These are phyloP conservation scores for Daldinia eschscholtzii DNA, from an alignment of 2,329 filamentous ascomycete genomes.

Conservation along the genomic window DNA sequence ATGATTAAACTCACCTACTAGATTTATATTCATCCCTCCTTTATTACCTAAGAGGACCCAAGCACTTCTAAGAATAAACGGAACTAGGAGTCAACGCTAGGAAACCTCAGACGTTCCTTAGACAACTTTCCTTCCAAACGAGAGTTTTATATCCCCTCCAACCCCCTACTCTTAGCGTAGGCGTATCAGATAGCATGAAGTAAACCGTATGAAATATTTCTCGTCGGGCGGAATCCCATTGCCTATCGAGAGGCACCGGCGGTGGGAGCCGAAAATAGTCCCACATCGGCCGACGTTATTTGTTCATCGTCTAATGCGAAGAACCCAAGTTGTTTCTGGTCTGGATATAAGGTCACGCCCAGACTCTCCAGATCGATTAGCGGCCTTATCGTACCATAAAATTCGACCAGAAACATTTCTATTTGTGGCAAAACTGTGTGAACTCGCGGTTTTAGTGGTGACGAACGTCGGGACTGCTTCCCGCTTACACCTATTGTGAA, in stretches of 20 bases:
- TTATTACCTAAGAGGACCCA: neutral
- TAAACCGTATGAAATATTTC: neutral
- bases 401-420: neutral
- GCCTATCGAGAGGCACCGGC: neutral
- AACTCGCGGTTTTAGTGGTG: neutral
- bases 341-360: neutral
- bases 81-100: neutral
- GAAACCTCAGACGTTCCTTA: neutral
- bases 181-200: neutral
- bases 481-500: neutral
- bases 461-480: neutral
- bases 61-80: neutral
- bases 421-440: neutral
- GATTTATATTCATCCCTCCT: no score
- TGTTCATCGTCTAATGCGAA: neutral
- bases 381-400: neutral
- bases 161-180: no score
- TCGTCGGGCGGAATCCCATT: neutral
- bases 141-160: neutral
- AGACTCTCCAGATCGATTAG: neutral
- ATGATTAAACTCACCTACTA: no score
- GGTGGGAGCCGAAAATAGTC: slow-evolving; percentile 4
- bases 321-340: neutral
- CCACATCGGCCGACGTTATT: neutral
- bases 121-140: neutral